These are phyloP conservation scores for Musa troglodytarum DNA, from an alignment of 176 grass and related monocot genomes.

Conservation along the genomic window DNA sequence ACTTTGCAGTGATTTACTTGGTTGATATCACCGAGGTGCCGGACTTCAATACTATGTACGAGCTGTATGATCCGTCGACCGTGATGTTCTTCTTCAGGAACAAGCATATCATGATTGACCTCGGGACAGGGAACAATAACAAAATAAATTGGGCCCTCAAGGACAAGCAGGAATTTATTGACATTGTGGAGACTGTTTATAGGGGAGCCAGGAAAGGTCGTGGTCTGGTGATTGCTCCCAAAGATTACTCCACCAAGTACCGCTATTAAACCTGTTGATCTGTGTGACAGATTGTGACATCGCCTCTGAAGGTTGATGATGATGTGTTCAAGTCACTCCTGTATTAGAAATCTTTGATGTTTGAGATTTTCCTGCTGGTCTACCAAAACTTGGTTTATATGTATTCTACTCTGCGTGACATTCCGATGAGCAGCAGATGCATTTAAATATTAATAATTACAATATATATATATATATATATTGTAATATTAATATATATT, in stretches of 20 bases:
- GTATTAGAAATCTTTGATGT: no score
- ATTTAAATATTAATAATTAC: no score
- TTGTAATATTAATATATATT: no score
- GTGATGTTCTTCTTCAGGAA: conserved; percentile 98
- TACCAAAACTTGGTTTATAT: no score
- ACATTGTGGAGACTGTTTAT: conserved; percentile 93
- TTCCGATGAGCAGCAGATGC: no score
- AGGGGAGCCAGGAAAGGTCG: conserved; percentile 75
- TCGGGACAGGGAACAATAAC: conserved; percentile 91
- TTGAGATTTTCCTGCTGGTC: no score
- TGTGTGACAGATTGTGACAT: no score
- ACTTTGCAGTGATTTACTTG: conserved; percentile 77
- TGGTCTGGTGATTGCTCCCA: conserved; percentile 73
- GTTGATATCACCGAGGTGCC: conserved; percentile 81
- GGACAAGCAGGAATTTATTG: conserved; percentile 90
- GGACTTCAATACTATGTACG: conserved; percentile 91
- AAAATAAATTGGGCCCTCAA: conserved; percentile 95
- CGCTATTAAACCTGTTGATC: conserved; percentile 26
- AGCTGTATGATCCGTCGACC: conserved; percentile 75
- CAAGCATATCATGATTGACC: conserved; percentile 99
- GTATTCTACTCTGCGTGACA: no score
- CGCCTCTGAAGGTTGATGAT: no score
- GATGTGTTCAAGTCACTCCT: no score
- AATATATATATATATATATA: no score
- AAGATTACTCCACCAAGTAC: conserved; percentile 91